Evolutionary conservation across 192 early-diverging fungal genomes (phyloP), one percentile per base, ranked within the genome.

Genomic region (Spizellomyces sp.): DNA sequence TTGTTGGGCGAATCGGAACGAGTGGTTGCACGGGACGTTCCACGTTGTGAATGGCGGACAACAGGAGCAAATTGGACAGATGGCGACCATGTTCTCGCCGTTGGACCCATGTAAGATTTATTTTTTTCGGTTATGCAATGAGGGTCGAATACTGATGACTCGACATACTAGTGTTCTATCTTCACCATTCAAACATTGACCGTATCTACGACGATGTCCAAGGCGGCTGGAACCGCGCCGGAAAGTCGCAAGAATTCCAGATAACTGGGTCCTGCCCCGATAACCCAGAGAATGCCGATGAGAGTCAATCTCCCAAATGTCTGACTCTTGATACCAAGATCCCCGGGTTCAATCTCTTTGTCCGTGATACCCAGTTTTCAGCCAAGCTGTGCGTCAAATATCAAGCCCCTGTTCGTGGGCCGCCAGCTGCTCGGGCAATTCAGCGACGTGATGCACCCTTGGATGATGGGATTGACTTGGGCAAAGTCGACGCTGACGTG

Each of bases 131-230:
- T 36, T 36, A 36, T 36, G 27, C 27, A 36, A 36, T 3, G 27
- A 36, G 3, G 1, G 27, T 36, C 27, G 27, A 3, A 36, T 36
- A 3, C 27, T 36, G 27, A 36, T 36, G 27, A 36, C 27, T 36
- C 27, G 27, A 36, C 27, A 36, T 36, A 36, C 27, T 36, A 36
- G 27, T 75, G 22, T 80, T 80, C 56, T 80, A 44, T 45, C 68
- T 80, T 57, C 78, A 80, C 45, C 78, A 80, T 62, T 50, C 60
- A 42, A 80, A 80, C 45, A 61, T 69, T 22, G 67, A 69, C 67
- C 52, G 57, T 19, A 42, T 58, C 55, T 69, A 44, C 22, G 67
- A 56, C 54, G 36, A 69, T 15, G 67, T 44, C 10, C 67, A 69
- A 48, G 15, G 17, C 19, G 50, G 21, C 43, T 69, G 67, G 67